Evolutionary conservation across 2,329 filamentous ascomycete species (phyloP).

Genomic region (Sclerotinia glacialis): DNA sequence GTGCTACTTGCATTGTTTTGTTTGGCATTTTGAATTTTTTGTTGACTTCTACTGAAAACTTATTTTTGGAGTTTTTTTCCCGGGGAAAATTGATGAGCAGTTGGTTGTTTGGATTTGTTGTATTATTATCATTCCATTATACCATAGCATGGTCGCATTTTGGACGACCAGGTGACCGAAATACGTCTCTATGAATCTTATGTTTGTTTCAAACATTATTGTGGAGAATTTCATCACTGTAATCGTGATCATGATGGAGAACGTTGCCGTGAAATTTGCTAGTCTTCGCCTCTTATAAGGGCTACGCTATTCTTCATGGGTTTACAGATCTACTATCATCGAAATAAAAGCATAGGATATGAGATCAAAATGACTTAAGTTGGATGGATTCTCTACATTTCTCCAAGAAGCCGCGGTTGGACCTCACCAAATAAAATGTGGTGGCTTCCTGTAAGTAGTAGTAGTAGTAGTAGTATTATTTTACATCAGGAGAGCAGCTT

Average conservation of each 20-base stretch:
- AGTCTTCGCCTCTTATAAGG: no score
- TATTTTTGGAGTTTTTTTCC: background rate
- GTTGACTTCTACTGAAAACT: background rate
- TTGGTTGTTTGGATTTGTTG: background rate
- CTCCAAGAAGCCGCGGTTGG: no score
- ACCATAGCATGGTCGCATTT: slow-evolving; percentile 8
- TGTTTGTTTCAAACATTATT: background rate
- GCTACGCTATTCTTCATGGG: background rate
- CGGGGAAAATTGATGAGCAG: background rate
- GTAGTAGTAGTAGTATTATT: no score
- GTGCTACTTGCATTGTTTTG: background rate
- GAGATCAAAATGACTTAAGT: no score
- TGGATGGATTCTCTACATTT: no score
- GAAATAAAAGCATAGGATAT: no score
- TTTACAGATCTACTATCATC: no score
- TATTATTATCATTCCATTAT: background rate
- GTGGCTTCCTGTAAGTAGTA: no score
- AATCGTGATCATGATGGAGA: background rate
- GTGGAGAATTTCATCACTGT: no score
- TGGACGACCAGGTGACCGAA: background rate
- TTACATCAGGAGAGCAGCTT: no score
- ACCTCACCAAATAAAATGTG: no score
- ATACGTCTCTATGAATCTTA: background rate
- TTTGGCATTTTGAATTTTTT: background rate
- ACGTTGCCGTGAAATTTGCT: background rate